Conservation (phyloP, 441 rosid species). For the Capsella rubella region DNA sequence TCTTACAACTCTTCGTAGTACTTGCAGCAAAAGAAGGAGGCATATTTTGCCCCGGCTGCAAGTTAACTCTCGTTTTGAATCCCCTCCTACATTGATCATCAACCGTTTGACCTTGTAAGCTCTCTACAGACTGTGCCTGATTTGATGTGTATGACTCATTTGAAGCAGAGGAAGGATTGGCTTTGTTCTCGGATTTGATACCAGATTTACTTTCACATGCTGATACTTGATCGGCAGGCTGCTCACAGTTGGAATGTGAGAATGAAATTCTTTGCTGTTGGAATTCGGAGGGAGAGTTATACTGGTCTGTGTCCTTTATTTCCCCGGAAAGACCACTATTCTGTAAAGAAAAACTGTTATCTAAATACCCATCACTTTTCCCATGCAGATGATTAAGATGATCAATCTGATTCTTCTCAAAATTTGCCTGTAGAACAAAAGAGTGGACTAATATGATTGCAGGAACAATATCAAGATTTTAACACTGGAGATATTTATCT, state of each 20-base stretch:
- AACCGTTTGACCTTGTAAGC: conserved; percentile 48
- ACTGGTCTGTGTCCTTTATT: conserved; percentile 46
- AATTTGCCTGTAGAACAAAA: conserved; percentile 52
- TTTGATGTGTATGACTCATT: conserved; percentile 67
- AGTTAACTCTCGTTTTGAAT: conserved; percentile 46
- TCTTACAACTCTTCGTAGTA: conserved; percentile 46
- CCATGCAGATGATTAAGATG: conserved; percentile 50
- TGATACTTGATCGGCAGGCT: conserved; percentile 58
- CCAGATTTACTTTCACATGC: conserved; percentile 57
- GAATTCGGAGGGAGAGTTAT: conserved; percentile 43
- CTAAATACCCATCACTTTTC: conserved; percentile 52
- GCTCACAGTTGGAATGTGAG: conserved; percentile 47
- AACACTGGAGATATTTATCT: conserved; percentile 2
- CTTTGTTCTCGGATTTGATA: conserved; percentile 56
- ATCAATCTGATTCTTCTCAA: conserved; percentile 54
- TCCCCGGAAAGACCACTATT: conserved; percentile 49
- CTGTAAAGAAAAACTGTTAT: conserved; percentile 54
- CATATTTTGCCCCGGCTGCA: conserved; percentile 41
- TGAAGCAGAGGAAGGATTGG: conserved; percentile 53
- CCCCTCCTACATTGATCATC: conserved; percentile 47
- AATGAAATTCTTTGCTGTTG: conserved; percentile 43
- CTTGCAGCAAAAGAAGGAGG: conserved; percentile 45
- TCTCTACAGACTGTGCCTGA: conserved; percentile 58
- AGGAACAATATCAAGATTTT: conserved; percentile 6
- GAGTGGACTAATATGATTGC: conserved; percentile 12